Base-by-base conservation (phyloP, 176 grass and related monocot genomes). In the Zea luxurians region DNA sequence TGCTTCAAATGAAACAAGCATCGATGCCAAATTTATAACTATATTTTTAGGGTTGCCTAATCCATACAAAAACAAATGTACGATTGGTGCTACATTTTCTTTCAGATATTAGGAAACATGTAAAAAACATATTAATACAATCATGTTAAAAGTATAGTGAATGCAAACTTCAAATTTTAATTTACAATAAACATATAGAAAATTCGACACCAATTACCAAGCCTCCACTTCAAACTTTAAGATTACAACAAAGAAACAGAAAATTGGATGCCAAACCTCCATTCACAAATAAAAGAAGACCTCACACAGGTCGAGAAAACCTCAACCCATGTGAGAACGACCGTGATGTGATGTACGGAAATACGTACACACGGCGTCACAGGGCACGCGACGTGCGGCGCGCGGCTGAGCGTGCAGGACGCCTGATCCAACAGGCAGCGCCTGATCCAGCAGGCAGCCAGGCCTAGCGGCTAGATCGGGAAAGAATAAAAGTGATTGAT, bases 1-100 rank as follows among this genome's bases (percentile, higher is more conserved):
- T 65, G 7, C 34, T 44, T 68, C 27, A 50, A 60, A 61, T 42
- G 18, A 78, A 84, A 77, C 44, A 16, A 77, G 35, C 18, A 62
- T 64, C 36, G 44, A 65, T n/a, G 8, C 48, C 8, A 55, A 41
- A 43, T 10, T 18, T 42, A 57, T 43, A 20, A 46, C 7, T 54
- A 54, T 41, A 66, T 53, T 27, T 27, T 27, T 36, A 66, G 47
- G 66, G 36, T 53, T 75, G 2, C 20, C 5, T 57, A 3, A 46
- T 46, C 8, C 48, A 57, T 69, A 66, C 1, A 10, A 4, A 64
- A 70, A 79, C 18, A 27, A 27, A 27, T 72, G 4, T 35, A 6
- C 3, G 0, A 36, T 53, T 27, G 13, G 2, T 57, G 68, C 37
- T 68, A 15, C n/a, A 55, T 79, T 54, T 55, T 20, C 0, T 53